Conservation (phyloP, 192 early-diverging fungal species). For the Chytriomyces confervae region DNA sequence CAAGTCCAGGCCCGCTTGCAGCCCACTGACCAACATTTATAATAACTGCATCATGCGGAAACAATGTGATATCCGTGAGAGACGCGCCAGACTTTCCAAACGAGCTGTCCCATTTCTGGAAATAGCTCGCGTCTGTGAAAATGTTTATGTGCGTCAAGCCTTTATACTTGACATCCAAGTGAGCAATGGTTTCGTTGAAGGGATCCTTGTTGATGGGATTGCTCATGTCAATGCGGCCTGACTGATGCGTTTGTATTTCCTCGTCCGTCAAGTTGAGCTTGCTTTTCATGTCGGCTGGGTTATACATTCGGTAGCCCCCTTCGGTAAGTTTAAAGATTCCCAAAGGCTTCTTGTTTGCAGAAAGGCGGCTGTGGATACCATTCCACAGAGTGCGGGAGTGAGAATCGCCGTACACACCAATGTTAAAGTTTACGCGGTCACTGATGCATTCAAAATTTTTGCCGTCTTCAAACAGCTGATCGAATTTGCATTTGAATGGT, state of each 20-base stretch:
- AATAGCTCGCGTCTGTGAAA: not conserved
- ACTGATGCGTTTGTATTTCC: not conserved
- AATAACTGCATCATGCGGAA: constrained; percentile 1
- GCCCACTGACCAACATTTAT: constrained; percentile 19
- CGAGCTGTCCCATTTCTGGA: not conserved
- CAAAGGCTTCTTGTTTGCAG: not conserved
- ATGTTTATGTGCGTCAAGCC: not conserved
- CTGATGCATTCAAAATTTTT: not conserved
- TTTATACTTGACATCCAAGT: not conserved
- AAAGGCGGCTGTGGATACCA: constrained; percentile 6
- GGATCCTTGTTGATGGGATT: not conserved
- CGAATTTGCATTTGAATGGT: constrained; percentile 1
- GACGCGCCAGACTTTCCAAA: not conserved
- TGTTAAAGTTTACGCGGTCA: not conserved
- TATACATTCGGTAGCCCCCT: too few species aligned
- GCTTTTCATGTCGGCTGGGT: not conserved
- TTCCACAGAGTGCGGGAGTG: constrained; percentile 21
- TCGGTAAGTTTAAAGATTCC: not conserved
- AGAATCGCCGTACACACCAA: constrained; percentile 21
- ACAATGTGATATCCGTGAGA: not conserved
- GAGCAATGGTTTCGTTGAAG: not conserved
- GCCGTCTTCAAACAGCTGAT: constrained; percentile 28
- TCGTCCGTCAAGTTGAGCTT: not conserved
- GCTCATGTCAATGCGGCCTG: not conserved
- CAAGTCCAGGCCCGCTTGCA: constrained; percentile 4